Base-by-base conservation (phyloP, 441 rosid genomes). In the Brassica hybrid region DNA sequence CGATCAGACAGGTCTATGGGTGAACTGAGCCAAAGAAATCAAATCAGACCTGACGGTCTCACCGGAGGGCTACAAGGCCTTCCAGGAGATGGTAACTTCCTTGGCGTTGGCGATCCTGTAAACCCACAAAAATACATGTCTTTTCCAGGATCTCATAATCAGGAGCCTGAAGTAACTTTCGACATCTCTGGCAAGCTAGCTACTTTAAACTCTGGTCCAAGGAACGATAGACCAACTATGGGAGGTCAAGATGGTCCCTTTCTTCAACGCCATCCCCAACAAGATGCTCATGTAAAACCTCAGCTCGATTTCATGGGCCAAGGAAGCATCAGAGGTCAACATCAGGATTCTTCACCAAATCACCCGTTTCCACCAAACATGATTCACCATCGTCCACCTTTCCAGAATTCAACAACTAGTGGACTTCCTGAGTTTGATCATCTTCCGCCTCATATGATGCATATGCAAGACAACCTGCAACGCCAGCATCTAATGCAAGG, bases 381-480 rank as follows among this genome's bases (percentile, higher is more conserved):
- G 86, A 84, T 81, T 36, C 43, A 36, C 68, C 92, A 75, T 7
- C 96, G 94, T 38, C 95, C 98, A 38, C 86, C 93, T 71, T 87
- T 90, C 78, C 92, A 85, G 76, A 93, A 87, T 66, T 82, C 86
- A 25, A 78, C 86, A 25, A 78, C 67, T 67, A 54, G 78, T 70
- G 91, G 88, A 67, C 68, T 74, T 54, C 27, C 88, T 58, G 90
- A 92, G 69, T 91, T 90, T 81, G 96, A 94, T 77, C 85, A 85
- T 71, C 82, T 88, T 23, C 66, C 84, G 16, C 93, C 86, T 69
- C 91, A 87, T 34, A 66, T 88, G 76, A 54, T 88, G 91, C 96
- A 85, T 3, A 75, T 85, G 78, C 85, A 80, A 34, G 90, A 89
- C 56, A 85, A 81, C 83, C 82, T 89, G 67, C 90, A 92, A 76